These are phyloP conservation scores for Suillus lakei DNA, from an alignment of 768 basidiomycete species.

Conservation along the genomic window DNA sequence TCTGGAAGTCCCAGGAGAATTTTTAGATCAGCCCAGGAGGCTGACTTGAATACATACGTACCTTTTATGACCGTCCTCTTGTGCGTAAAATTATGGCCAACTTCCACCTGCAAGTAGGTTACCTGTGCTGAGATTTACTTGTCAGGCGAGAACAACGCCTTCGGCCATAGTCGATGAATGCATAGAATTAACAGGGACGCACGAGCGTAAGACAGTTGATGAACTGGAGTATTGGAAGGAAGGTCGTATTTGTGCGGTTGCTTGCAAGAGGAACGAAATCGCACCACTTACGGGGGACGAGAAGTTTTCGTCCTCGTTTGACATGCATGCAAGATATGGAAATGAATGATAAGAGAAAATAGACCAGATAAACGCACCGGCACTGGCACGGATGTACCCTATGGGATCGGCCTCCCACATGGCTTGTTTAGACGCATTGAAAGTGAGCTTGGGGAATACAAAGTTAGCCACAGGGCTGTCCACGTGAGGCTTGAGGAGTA, in stretches of 20 bases:
- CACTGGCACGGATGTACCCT: constrained; percentile 76
- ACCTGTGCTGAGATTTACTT: too few relatives aligned
- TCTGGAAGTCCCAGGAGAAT: too few relatives aligned
- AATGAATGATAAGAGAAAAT: not conserved
- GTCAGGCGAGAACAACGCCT: too few relatives aligned
- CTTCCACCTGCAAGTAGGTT: too few relatives aligned
- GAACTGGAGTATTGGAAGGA: constrained; percentile 79
- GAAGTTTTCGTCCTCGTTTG: constrained; percentile 84
- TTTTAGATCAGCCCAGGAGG: too few relatives aligned
- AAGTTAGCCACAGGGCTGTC: constrained; percentile 78
- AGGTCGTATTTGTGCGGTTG: constrained; percentile 81
- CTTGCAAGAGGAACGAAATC: constrained; percentile 80
- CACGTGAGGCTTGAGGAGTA: constrained; percentile 83
- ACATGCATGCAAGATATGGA: constrained; percentile 4
- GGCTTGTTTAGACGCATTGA: constrained; percentile 66
- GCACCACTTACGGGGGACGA: constrained; percentile 79
- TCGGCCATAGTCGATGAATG: not conserved
- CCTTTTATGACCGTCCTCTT: too few relatives aligned
- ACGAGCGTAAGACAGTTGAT: constrained; percentile 79
- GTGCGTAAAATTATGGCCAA: too few relatives aligned
- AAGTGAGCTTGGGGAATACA: constrained; percentile 86
- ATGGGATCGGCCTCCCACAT: constrained; percentile 84
- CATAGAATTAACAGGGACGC: constrained; percentile 28
- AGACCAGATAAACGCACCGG: constrained; percentile 53
- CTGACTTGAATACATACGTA: too few relatives aligned